phyloP scores from a whole-genome alignment of 2,329 filamentous ascomycete genomes.

The Capronia epimyces region DNA sequence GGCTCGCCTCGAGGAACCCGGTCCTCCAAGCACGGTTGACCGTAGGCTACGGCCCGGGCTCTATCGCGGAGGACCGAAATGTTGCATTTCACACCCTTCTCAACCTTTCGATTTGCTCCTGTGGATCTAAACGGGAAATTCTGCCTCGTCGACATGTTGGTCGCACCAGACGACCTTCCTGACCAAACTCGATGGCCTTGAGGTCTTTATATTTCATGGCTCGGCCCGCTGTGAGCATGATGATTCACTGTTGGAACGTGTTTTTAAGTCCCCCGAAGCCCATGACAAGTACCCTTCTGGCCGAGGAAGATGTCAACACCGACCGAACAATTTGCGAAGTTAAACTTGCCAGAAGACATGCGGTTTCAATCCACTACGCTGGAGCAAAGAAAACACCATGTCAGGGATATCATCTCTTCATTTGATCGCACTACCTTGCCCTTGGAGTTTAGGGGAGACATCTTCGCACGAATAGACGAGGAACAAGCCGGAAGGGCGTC shows the following conservation, averaged over 20 bases:
- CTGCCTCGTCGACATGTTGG: constrained; percentile 11
- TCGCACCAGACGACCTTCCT: constrained; percentile 5
- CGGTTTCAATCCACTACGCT: constrained; percentile 9
- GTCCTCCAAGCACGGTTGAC: neutral
- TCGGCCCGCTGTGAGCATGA: constrained; percentile 1
- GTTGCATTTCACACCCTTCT: neutral
- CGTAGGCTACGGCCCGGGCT: neutral
- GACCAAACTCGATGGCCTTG: constrained; percentile 1
- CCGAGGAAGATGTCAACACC: constrained; percentile 16
- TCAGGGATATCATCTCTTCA: constrained; percentile 43
- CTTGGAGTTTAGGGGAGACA: constrained; percentile 39
- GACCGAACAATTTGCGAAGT: constrained; percentile 16
- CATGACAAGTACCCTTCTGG: neutral
- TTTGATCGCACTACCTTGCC: constrained; percentile 39
- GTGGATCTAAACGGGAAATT: neutral
- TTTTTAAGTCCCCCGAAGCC: neutral
- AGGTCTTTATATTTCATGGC: constrained; percentile 6
- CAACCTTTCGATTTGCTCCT: neutral
- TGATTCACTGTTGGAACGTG: neutral
- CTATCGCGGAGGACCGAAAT: neutral
- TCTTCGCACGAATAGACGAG: constrained; percentile 35
- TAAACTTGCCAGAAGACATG: constrained; percentile 20
- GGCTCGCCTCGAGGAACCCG: neutral
- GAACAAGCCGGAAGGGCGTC: constrained; percentile 29
- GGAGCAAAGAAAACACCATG: constrained; percentile 13